Percentiles rank a stretch among this genome's conserved stretches.
Conservation (phyloP, 139 green algal species). For the Chlorella ohadii region DNA sequence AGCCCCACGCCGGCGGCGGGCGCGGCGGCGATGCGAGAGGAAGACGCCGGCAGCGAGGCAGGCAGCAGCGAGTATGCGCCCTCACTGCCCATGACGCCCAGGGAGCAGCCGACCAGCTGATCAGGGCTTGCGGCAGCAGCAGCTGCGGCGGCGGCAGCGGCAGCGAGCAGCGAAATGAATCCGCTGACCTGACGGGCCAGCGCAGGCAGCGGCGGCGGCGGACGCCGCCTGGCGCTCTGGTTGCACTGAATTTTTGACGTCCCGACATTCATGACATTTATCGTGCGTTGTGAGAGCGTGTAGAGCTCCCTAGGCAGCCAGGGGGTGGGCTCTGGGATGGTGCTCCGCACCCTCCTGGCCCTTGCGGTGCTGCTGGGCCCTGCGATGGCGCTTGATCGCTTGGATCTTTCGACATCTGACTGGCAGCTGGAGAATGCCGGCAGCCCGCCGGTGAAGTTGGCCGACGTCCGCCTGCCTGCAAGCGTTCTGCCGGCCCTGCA, state of each 20-base stretch:
- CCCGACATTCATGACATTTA: background rate
- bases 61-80: background rate
- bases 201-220: background rate
- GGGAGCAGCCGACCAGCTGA: too few relatives aligned
- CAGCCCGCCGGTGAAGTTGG: background rate
- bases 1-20: background rate
- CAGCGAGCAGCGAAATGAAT: background rate
- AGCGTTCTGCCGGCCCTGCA: conserved; percentile 2
- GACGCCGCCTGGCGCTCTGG: background rate
- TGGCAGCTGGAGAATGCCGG: conserved; percentile 31
- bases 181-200: background rate
- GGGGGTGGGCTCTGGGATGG: too few relatives aligned
- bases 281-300: too few relatives aligned
- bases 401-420: background rate
- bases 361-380: background rate
- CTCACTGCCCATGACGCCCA: too few relatives aligned
- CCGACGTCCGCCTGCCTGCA: background rate
- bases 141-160: background rate
- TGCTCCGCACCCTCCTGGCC: too few relatives aligned
- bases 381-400: background rate
- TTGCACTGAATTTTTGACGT: background rate
- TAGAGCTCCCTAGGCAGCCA: too few relatives aligned
- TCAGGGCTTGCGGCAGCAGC: background rate
- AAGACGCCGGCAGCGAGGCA: background rate
- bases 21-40: background rate